Base-by-base conservation (phyloP, 352 stramenopile species). In the Bremia lactucae region DNA sequence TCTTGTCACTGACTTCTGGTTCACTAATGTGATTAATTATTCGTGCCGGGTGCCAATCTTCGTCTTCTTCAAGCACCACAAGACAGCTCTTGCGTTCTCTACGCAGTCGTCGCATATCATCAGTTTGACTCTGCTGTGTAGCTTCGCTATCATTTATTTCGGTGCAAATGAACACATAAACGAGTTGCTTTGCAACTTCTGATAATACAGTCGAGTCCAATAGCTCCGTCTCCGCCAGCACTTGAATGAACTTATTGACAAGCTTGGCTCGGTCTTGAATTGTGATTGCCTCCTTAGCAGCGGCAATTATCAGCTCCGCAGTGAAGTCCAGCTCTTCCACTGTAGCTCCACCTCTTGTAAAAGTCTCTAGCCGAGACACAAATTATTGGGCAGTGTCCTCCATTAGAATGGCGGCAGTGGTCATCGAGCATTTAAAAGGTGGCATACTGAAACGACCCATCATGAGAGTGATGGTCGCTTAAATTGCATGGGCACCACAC, bases 41-140 rank as follows among this genome's bases (percentile, higher is more conserved):
- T 9, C 60, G 56, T 9, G 71, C 80, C 0, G 72, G 62, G 36
- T 92, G 80, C 80, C 80, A 92, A 19, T 69, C 60, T 15, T 72
- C 51, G 37, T 92, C 80, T 40, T 87, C 75, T 5, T 70, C 53
- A 2, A 92, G 52, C 39, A 88, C 58, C 1, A 65, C 77, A 15
- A 88, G 49, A 16, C 77, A 87, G 18, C 37, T 63, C 49, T 78
- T 82, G 26, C 57, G 71, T 16, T 42, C 20, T 64, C 46, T 14
- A 82, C 31, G 16, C 48, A 49, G 33, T 62, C 50, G 41, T 39
- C 49, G 4, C 59, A 47, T 11, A 65, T 33, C 47, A 14, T 15
- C 59, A 33, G 14, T 36, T 5, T 15, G 39, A 40, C 31, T 68
- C 52, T 68, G 62, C 14, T 65, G 34, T 0, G 63, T 52, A 0